Base-by-base conservation (phyloP, 139 green algal genomes). In the Bryopsis sp. region DNA sequence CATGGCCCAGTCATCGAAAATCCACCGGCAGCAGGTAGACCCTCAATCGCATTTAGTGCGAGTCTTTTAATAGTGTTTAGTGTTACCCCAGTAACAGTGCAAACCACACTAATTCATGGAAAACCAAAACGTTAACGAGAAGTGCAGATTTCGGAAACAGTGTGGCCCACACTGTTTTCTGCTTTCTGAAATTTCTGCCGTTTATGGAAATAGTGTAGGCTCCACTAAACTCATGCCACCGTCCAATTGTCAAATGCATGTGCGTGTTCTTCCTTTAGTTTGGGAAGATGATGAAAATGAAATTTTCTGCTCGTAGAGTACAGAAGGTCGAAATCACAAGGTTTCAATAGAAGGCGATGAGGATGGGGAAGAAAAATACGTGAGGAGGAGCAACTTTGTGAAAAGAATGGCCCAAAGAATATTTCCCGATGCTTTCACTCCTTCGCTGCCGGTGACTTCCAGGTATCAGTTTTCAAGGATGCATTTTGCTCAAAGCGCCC, bases 341-440 rank as follows among this genome's bases (percentile, higher is more conserved):
- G n/a, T n/a, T n/a, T n/a, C n/a, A n/a, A n/a, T n/a, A 57, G 37
- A 35, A 58, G 62, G 43, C 54, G 54, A 36, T 7, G 54, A 63
- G n/a, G 54, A 63, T 35, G n/a, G n/a, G n/a, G 62, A 69, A 11
- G 38, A 69, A 11, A 69, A 69, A 57, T 69, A 69, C 32, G 3
- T 58, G 7, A 69, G 54, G 43, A 35, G 62, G 5, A 58, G 38
- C 26, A 58, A 6, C 4, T 8, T 69, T 7, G 5, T 69, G 37
- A 69, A 69, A 57, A 6, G 62, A 57, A 35, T 69, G 38, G 35
- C 62, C 7, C 62, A 69, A 35, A 35, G 62, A 31, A 69, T 69
- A 15, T 69, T 69, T 8, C 62, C 62, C 28, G 37, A 69, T 33
- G 37, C 62, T 6, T 38, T 69, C 29, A 4, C 39, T 34, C 62